These are phyloP conservation scores for Physcomitrellopsis africana DNA, from an alignment of 225 moss, liverwort and hornwort genomes.

Conservation along the genomic window DNA sequence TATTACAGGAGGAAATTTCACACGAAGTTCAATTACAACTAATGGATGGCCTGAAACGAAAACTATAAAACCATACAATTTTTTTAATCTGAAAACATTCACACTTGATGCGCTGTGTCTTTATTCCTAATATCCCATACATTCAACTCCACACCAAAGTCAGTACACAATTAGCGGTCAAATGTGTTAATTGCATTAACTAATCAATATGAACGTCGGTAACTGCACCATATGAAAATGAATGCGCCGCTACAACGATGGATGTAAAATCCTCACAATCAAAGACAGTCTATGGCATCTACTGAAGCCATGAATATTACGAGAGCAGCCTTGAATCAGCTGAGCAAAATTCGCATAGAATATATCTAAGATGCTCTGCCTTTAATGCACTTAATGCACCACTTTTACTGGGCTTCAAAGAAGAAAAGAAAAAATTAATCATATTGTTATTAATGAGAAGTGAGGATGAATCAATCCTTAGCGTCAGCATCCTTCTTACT, in stretches of 20 bases:
- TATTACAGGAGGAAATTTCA: neutral
- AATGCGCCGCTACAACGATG: constrained; percentile 14
- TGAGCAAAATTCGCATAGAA: too few species aligned
- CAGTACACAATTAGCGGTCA: too few species aligned
- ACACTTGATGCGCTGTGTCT: too few species aligned
- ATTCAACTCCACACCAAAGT: too few species aligned
- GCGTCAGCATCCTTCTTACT: constrained; percentile 30
- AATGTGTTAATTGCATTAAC: too few species aligned
- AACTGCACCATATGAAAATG: neutral
- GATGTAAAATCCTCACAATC: constrained; percentile 23
- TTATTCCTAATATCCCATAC: too few species aligned
- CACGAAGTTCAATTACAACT: too few species aligned
- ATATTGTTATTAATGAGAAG: neutral
- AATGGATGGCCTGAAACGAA: too few species aligned
- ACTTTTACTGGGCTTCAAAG: constrained; percentile 6
- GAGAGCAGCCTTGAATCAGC: constrained; percentile 1
- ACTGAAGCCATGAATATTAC: neutral
- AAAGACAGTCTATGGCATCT: constrained; percentile 12
- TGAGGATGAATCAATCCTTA: neutral
- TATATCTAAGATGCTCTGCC: neutral
- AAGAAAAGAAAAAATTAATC: neutral
- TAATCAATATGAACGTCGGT: neutral
- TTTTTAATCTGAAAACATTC: too few species aligned
- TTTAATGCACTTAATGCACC: neutral
- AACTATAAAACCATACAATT: too few species aligned